Evolutionary conservation across 805 yeast genomes (phyloP), one percentile per base, ranked within the genome.

Genomic region (Zygosaccharomyces gambellarensis): DNA sequence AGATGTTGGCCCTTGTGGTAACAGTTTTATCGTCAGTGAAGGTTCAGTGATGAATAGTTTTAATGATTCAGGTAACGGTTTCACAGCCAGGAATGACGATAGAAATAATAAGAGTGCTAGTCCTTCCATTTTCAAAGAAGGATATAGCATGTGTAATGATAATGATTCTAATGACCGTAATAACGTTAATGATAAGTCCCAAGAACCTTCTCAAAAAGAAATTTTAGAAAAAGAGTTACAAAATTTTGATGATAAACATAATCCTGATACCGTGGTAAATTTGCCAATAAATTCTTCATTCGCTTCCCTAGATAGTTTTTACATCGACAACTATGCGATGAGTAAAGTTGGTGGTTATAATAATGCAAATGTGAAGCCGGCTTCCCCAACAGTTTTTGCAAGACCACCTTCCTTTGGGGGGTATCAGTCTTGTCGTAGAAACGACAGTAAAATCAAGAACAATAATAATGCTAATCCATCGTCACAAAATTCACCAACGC

Each of bases 231-330:
- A 52, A 28, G 67, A 62, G 39, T 49, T 63, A 17, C 51, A 53
- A 22, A 54, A 52, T 23, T 62, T 61, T 45, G 64, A 61, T 34
- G 46, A 51, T 11, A 56, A 48, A 38, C 45, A 42, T 17, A 58
- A 58, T 17, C 53, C 59, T 38, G 53, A 56, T 42, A 79, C 84
- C n/a, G 76, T 82, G 34, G 86, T 86, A 36, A 77, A 85, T 4
- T 63, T 85, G 36, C 88, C 88, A 0, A 71, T 83, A 12, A 83
- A 80, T 52, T 87, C 86, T 38, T 83, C 90, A 53, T 85, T 84
- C 71, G 92, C 92, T 0, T 85, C 90, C 0, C 69, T 86, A 60
- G 90, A 83, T 59, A 81, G 90, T 62, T 76, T 79, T 51, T 82
- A 83, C 60, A 77, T 80, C 55, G 85, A 80, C 46, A 78, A 74